These are phyloP conservation scores for Strobilomyces confusus DNA, from an alignment of 768 basidiomycete species.

Conservation along the genomic window DNA sequence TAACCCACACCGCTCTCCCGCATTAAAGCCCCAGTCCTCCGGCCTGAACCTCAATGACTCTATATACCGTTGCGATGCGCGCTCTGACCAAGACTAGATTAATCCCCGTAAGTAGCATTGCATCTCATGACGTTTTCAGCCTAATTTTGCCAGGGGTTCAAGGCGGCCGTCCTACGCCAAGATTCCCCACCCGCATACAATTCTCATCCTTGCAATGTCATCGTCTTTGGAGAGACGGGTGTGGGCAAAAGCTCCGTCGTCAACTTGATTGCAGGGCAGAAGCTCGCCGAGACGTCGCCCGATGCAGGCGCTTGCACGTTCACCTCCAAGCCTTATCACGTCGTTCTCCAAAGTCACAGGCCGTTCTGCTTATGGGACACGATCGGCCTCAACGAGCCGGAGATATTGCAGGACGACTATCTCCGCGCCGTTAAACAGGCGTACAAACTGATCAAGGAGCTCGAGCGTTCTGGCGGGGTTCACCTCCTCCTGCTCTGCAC, in stretches of 20 bases:
- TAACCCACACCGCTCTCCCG: slow-evolving; percentile 6
- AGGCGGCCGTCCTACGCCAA: slow-evolving; percentile 2
- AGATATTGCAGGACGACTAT: slow-evolving; percentile 14
- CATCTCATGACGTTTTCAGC: neutral
- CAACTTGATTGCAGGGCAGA: slow-evolving; percentile 34
- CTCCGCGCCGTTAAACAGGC: slow-evolving; percentile 28
- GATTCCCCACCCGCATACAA: slow-evolving; percentile 16
- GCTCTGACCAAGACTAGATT: neutral
- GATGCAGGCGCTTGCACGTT: slow-evolving; percentile 36
- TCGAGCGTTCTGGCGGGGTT: slow-evolving; percentile 33
- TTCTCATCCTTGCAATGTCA: slow-evolving; percentile 17
- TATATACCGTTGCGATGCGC: slow-evolving; percentile 6
- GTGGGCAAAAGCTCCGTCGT: slow-evolving; percentile 39
- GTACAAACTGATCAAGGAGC: slow-evolving; percentile 30
- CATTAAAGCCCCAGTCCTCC: neutral
- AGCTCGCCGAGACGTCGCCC: slow-evolving; percentile 29
- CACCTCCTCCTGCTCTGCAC: slow-evolving; percentile 39
- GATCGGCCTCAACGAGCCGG: slow-evolving; percentile 29
- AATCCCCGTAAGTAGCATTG: slow-evolving; percentile 8
- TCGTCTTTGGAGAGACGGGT: slow-evolving; percentile 29
- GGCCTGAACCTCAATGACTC: neutral
- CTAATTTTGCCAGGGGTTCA: slow-evolving; percentile 1
- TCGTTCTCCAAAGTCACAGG: slow-evolving; percentile 11
- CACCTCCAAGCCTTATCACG: slow-evolving; percentile 19
- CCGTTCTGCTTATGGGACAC: slow-evolving; percentile 31